phyloP scores from a whole-genome alignment of 2,329 filamentous ascomycete genomes.

The Diaporthe vexans region DNA sequence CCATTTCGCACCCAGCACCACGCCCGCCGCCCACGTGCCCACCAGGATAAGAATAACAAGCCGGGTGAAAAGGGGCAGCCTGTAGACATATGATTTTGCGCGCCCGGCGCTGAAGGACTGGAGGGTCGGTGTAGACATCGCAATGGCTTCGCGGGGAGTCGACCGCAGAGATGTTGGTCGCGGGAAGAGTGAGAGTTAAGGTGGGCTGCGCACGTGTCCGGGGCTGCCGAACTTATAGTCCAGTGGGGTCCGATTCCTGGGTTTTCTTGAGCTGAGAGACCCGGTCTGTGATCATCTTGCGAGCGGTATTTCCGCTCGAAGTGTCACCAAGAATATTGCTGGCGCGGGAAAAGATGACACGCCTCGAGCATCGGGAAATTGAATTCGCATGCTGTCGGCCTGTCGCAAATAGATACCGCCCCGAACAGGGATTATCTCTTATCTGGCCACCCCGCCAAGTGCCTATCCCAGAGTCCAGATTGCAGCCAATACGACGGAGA shows the following conservation, averaged over 20 bases:
- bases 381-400: slow-evolving; percentile 26
- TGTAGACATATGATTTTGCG: slow-evolving; percentile 84
- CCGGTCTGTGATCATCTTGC: slow-evolving; percentile 37
- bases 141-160: not conserved
- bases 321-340: slow-evolving; percentile 20
- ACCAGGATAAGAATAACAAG: slow-evolving; percentile 76
- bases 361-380: not conserved
- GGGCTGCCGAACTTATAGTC: slow-evolving; percentile 14
- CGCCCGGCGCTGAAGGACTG: slow-evolving; percentile 77
- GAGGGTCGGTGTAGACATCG: slow-evolving; percentile 49
- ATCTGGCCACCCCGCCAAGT: slow-evolving; percentile 30
- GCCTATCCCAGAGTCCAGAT: slow-evolving; percentile 9
- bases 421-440: slow-evolving; percentile 10
- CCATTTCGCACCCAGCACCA: slow-evolving; percentile 75
- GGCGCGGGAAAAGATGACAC: not conserved
- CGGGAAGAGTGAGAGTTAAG: not conserved
- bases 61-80: slow-evolving; percentile 91
- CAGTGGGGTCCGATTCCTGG: slow-evolving; percentile 16
- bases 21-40: slow-evolving; percentile 67
- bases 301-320: slow-evolving; percentile 9
- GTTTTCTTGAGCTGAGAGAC: not conserved
- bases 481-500: not conserved
- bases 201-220: slow-evolving; percentile 34
- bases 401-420: slow-evolving; percentile 17
- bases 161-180: not conserved